Evolutionary conservation across 2,329 filamentous ascomycete species (phyloP).

Genomic region (Xylaria sp.): DNA sequence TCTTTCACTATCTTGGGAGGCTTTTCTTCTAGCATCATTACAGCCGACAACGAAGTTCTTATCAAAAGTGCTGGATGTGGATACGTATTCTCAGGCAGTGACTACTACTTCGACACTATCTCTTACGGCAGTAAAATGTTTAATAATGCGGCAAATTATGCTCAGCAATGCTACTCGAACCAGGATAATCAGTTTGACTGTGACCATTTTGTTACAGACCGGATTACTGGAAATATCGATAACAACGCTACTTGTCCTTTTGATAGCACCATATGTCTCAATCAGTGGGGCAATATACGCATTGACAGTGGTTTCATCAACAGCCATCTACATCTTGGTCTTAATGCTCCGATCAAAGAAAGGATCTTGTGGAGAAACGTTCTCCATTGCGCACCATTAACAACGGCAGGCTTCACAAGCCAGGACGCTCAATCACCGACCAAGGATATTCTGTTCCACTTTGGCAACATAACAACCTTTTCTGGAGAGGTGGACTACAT

Average conservation of each 20-base stretch:
- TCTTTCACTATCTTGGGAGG: not conserved
- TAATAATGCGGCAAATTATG: slow-evolving; percentile 35
- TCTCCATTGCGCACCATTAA: slow-evolving; percentile 11
- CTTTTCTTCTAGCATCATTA: not conserved
- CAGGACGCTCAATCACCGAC: not conserved
- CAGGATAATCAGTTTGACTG: slow-evolving; percentile 8
- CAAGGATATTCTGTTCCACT: no score
- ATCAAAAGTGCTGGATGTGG: slow-evolving; percentile 15
- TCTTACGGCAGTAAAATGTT: not conserved
- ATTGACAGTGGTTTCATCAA: no score
- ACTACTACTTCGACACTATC: not conserved
- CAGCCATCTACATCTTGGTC: no score
- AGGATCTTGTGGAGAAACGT: slow-evolving; percentile 14
- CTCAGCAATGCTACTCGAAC: slow-evolving; percentile 31
- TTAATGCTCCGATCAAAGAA: not conserved
- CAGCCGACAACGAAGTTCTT: slow-evolving; percentile 5
- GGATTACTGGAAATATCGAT: not conserved
- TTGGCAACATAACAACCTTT: no score
- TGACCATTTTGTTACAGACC: not conserved
- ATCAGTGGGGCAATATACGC: no score
- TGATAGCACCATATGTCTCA: no score
- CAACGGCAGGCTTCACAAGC: not conserved
- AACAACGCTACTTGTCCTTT: no score
- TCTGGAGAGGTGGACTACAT: not conserved
- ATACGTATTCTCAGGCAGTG: not conserved